Percentiles rank a stretch among this genome's conserved stretches.
Evolutionary conservation across 1,139 yeast species (phyloP).

Genomic region (Protomyces inundatus): DNA sequence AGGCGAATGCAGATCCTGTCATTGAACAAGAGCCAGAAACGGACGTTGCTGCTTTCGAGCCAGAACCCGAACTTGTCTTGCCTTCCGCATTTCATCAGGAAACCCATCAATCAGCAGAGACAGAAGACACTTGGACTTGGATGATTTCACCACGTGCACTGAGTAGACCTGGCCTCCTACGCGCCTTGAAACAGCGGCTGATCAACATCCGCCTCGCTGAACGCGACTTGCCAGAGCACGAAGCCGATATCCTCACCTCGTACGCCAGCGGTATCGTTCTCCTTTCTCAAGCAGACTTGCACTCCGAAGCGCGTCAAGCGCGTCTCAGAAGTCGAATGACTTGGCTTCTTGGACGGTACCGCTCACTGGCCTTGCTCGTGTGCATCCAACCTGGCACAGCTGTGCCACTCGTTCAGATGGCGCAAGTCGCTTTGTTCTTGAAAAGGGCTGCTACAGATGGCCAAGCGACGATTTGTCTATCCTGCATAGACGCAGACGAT

Average conservation of each 20-base stretch:
- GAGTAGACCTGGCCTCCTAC: not conserved
- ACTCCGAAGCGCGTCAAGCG: not conserved
- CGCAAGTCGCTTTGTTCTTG: not conserved
- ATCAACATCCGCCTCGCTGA: not conserved
- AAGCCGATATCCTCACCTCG: not conserved
- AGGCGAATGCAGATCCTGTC: not conserved
- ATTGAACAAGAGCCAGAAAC: not conserved
- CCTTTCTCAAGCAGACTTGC: not conserved
- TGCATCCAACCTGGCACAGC: not conserved
- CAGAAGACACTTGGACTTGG: not conserved
- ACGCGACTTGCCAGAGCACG: not conserved
- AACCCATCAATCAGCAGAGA: not conserved
- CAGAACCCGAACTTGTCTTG: not conserved
- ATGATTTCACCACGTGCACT: not conserved
- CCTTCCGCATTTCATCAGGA: not conserved
- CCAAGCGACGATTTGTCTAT: not conserved
- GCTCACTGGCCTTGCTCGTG: not conserved
- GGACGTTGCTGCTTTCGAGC: not conserved
- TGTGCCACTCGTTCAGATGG: not conserved
- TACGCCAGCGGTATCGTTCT: not conserved
- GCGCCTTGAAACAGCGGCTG: not conserved
- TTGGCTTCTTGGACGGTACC: not conserved
- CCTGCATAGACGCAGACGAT: not conserved
- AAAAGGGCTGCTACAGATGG: not conserved
- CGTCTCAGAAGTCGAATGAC: not conserved